Conservation (phyloP, 2,329 filamentous ascomycete species). For the Apiospora marii region DNA sequence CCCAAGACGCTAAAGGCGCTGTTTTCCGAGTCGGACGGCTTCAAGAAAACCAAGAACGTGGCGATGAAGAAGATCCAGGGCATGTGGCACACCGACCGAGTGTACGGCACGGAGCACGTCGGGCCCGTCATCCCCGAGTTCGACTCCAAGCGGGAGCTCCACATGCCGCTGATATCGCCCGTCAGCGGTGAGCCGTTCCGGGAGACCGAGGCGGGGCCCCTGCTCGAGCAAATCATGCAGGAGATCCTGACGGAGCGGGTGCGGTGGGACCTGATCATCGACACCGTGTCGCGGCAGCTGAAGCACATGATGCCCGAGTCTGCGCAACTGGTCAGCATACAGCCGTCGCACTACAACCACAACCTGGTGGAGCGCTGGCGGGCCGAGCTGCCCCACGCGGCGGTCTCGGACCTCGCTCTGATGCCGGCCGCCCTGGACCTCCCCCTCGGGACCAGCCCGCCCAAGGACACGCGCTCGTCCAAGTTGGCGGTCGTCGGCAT, state of each 20-base stretch:
- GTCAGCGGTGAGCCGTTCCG: constrained; percentile 13
- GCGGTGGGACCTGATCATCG: constrained; percentile 18
- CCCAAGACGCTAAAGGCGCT: constrained; percentile 15
- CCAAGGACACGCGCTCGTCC: constrained; percentile 45
- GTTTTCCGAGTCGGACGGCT: constrained; percentile 9
- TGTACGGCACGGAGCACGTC: constrained; percentile 20
- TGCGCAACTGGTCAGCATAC: constrained; percentile 13
- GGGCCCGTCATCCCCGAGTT: constrained; percentile 3
- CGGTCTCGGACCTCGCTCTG: neutral
- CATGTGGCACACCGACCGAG: constrained; percentile 7
- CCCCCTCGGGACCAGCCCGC: neutral
- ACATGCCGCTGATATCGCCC: constrained; percentile 1
- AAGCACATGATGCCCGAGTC: neutral
- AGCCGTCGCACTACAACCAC: constrained; percentile 13
- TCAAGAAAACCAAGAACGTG: constrained; percentile 22
- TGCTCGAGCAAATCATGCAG: constrained; percentile 21
- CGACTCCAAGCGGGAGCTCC: neutral
- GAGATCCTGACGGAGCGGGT: constrained; percentile 14
- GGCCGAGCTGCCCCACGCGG: constrained; percentile 2
- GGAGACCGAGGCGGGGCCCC: neutral
- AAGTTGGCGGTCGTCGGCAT: constrained; percentile 73
- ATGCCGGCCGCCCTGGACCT: neutral
- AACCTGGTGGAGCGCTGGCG: constrained; percentile 4
- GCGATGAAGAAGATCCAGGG: constrained; percentile 23
- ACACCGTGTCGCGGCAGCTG: neutral